A percentile compares a stretch with the other conserved stretches of the same genome.
phyloP scores from a whole-genome alignment of 2,329 filamentous ascomycete species.

The Coleophoma cylindrospora region DNA sequence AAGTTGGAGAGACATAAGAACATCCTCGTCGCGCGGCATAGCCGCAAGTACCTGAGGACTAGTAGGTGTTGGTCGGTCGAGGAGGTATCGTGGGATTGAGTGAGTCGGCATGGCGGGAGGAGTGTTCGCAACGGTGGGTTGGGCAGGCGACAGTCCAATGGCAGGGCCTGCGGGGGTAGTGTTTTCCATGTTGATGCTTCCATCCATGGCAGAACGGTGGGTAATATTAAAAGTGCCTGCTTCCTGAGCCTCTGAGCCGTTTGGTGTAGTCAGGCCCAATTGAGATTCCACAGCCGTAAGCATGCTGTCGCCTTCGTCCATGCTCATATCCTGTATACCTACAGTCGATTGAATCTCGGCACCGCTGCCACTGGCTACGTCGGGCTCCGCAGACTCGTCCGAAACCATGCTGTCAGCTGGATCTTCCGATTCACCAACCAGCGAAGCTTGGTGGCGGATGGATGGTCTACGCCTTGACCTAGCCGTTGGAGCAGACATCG shows the following conservation, averaged over 20 bases:
- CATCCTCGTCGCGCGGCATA: slow-evolving; percentile 95
- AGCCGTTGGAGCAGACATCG: slow-evolving; percentile 44
- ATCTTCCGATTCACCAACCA: slow-evolving; percentile 83
- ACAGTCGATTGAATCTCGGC: slow-evolving; percentile 77
- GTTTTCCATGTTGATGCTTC: slow-evolving; percentile 71
- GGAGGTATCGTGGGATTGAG: slow-evolving; percentile 72
- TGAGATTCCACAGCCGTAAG: slow-evolving; percentile 65
- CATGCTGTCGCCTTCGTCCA: slow-evolving; percentile 74
- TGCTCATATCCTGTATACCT: slow-evolving; percentile 74
- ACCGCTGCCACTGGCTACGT: slow-evolving; percentile 64
- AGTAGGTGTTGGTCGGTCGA: slow-evolving; percentile 63
- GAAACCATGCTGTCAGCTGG: slow-evolving; percentile 75
- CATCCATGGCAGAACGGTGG: slow-evolving; percentile 77
- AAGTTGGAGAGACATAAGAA: slow-evolving; percentile 94
- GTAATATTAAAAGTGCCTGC: slow-evolving; percentile 92
- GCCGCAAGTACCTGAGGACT: slow-evolving; percentile 74
- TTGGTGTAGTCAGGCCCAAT: slow-evolving; percentile 70
- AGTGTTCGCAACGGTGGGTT: slow-evolving; percentile 56
- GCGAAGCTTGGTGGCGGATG: slow-evolving; percentile 83
- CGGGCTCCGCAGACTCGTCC: slow-evolving; percentile 71
- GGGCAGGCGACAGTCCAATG: slow-evolving; percentile 66
- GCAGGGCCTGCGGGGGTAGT: slow-evolving; percentile 62
- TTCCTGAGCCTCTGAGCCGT: slow-evolving; percentile 77
- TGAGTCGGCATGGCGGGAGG: slow-evolving; percentile 71
- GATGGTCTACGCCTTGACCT: slow-evolving; percentile 69